phyloP scores from a whole-genome alignment of 1,284 basidiomycete genomes.

The Pterulicium gracile region DNA sequence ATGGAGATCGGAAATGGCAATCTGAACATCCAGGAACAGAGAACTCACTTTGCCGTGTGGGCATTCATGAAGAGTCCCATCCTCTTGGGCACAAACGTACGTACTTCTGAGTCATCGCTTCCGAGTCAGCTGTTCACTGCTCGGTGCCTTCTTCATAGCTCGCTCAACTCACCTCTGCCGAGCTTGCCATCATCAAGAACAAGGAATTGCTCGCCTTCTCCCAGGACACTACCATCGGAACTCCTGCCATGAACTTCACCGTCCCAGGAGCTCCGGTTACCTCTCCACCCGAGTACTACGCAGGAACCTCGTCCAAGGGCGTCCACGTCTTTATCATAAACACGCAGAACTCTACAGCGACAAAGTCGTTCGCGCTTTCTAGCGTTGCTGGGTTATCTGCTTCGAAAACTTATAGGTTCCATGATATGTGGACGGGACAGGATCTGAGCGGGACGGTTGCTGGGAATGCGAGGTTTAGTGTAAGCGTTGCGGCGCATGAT shows the following conservation, averaged over 20 bases:
- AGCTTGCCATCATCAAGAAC: conserved; percentile 40
- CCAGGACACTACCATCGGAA: conserved; percentile 35
- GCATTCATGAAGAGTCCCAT: conserved; percentile 46
- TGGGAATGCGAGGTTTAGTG: conserved; percentile 23
- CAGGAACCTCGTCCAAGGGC: conserved; percentile 35
- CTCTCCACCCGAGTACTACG: conserved; percentile 39
- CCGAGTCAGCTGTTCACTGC: not conserved
- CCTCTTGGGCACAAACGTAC: conserved; percentile 41
- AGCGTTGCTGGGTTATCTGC: conserved; percentile 31
- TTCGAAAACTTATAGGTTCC: conserved; percentile 28
- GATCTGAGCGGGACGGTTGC: conserved; percentile 32
- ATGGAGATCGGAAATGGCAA: conserved; percentile 44
- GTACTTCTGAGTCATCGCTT: conserved; percentile 9
- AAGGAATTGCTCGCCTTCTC: conserved; percentile 41
- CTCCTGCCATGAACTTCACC: conserved; percentile 36
- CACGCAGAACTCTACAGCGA: conserved; percentile 24
- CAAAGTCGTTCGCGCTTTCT: conserved; percentile 34
- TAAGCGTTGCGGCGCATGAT: conserved; percentile 36
- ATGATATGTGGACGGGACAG: conserved; percentile 43
- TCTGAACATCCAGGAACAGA: conserved; percentile 37
- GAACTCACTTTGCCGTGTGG: conserved; percentile 49
- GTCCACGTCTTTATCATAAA: conserved; percentile 46
- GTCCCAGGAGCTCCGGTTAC: conserved; percentile 27
- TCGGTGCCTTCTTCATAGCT: conserved; percentile 21
- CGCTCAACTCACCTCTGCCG: conserved; percentile 23